Base-by-base conservation (phyloP, 2,329 filamentous ascomycete genomes). In the Fusarium austroafricanum region DNA sequence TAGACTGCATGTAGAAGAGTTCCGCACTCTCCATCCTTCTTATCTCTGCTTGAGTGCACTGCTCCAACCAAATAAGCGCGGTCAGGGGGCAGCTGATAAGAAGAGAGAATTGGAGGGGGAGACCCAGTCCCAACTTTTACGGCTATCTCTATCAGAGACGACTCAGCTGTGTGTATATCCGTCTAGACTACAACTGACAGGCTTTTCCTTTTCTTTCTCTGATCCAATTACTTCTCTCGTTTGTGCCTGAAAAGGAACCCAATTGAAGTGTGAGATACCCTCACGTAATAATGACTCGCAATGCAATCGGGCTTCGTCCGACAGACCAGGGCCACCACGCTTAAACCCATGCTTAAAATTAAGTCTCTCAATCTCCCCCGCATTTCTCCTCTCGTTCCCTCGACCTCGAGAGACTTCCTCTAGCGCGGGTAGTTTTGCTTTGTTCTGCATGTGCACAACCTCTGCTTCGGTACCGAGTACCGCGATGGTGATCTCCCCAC, bases 331-430 rank as follows among this genome's bases (percentile, higher is more conserved):
- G 21, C 53, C 18, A 33, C 29, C 46, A 56, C 52, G 65, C 66
- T 69, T 69, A 69, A 68, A 59, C 47, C 61, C 66, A 68, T 67
- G 66, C 66, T 69, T 63, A 64, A 65, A 64, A 53, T 43, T 65
- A 53, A 28, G 21, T 31, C 7, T 31, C 29, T 31, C 29, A 42
- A n/a, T 55, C 33, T 54, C 47, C 65, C 60, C 68, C 68, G 66
- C 69, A 67, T 51, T 72, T 62, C 59, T 67, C 51, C 54, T 57
- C 57, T 47, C n/a, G 43, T 65, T 39, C 51, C 45, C 17, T 28
- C 10, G 40, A 23, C 47, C 40, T 66, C 39, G 9, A 26, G 51
- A 28, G 39, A 62, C 51, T 50, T 63, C 7, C 4, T 33, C 21
- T 56, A 18, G 46, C 17, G 45, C 31, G 4, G 4, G 23, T 28